These are phyloP conservation scores for Chlamydomonas incerta DNA, from an alignment of 139 green algal species.

Conservation along the genomic window DNA sequence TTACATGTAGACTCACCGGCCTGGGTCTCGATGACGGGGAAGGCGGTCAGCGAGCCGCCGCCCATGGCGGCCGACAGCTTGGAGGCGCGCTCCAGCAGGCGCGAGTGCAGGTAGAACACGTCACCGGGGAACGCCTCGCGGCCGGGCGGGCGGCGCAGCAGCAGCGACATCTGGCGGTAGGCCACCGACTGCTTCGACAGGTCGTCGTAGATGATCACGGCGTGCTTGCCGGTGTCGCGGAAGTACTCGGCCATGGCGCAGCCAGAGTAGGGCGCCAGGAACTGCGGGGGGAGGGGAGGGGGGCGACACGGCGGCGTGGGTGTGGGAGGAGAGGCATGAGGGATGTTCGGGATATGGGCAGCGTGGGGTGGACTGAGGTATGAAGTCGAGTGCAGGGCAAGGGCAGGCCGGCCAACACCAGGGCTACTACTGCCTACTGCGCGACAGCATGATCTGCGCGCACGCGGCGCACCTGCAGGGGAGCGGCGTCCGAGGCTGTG, in stretches of 20 bases:
- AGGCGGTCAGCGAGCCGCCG: constrained; percentile 82
- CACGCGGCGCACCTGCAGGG: constrained; percentile 72
- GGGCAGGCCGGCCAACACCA: no score
- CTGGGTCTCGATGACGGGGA: constrained; percentile 94
- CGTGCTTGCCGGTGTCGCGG: constrained; percentile 83
- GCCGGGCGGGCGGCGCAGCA: constrained; percentile 90
- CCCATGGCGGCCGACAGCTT: constrained; percentile 82
- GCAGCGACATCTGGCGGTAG: constrained; percentile 94
- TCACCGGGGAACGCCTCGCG: constrained; percentile 92
- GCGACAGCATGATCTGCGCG: no score
- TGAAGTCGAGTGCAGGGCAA: no score
- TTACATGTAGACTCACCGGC: constrained; percentile 41
- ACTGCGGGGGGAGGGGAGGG: constrained; percentile 54
- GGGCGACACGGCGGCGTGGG: not conserved
- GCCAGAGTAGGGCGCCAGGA: constrained; percentile 93
- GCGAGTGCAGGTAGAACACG: constrained; percentile 93
- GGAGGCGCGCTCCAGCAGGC: constrained; percentile 84
- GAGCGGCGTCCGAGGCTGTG: constrained; percentile 90
- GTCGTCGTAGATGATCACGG: constrained; percentile 93
- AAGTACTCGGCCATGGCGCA: constrained; percentile 88
- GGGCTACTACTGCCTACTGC: no score
- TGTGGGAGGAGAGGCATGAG: no score
- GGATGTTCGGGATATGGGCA: no score
- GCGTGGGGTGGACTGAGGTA: no score
- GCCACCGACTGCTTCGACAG: constrained; percentile 93